Base-by-base conservation (phyloP, 805 yeast species). In the Torulaspora quercuum region DNA sequence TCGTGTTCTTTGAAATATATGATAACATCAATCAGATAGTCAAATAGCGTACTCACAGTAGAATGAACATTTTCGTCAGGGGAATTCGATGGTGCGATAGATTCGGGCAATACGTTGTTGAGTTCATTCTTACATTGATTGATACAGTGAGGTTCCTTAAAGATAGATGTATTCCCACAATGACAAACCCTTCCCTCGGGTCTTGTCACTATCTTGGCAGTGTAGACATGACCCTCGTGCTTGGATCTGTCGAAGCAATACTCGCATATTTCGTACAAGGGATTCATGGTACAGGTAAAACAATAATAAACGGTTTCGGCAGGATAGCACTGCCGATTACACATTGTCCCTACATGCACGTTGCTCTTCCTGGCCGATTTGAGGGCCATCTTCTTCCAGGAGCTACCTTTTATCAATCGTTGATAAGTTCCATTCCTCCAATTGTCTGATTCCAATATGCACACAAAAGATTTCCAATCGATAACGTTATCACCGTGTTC, bases 161-260 rank as follows among this genome's bases (percentile, higher is more conserved):
- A 55, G 5, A 50, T 53, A 21, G 48, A 42, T 10, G 51, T 43
- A 39, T 57, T 53, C 3, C 63, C 61, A 45, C 64, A 59, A 35
- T 57, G 58, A 24, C 64, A 59, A 6, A 57, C 46, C 19, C 57
- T 48, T 5, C 63, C 62, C 27, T 59, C 61, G 2, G 54, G 48
- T 38, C 61, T 42, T 12, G 46, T 49, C 1, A 55, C 55, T 2
- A 51, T 44, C 32, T 50, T 52, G 2, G 55, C 52, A 5, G 51
- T 49, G 29, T 50, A 59, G 3, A 43, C 29, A 57, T 89, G 97
- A 29, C 78, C 90, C 22, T 55, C 53, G 59, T 89, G 97, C 37
- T 73, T 69, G 3, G 75, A 76, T 2, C 78, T 76, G 33, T 79
- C 76, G 61, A 69, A 89, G 56, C 97, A 89, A 41, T 72, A 65